Evolutionary conservation across 2,329 filamentous ascomycete genomes (phyloP).

Genomic region (Bretziella fagacearum): DNA sequence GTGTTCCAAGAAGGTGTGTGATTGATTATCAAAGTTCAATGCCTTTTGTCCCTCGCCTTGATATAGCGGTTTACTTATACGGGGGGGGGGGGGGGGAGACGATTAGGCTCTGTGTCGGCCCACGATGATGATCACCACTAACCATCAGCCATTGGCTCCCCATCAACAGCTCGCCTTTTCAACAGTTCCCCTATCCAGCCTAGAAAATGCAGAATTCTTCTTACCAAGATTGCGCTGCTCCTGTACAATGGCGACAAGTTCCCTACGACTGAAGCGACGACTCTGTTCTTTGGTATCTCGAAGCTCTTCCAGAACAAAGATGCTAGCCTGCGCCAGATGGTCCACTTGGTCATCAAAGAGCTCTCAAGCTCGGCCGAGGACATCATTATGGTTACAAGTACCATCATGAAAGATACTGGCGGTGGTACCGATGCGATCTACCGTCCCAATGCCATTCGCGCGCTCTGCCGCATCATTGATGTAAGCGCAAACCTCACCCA

Average conservation of each 20-base stretch:
- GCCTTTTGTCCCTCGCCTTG: neutral
- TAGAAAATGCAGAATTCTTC: constrained; percentile 87
- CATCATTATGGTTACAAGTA: constrained; percentile 99
- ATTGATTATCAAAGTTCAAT: constrained; percentile 6
- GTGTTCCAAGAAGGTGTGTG: constrained; percentile 92
- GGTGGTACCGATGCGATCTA: constrained; percentile 88
- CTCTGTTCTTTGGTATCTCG: constrained; percentile 96
- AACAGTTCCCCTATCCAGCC: constrained; percentile 95
- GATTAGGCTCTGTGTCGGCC: neutral
- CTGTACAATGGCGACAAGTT: constrained; percentile 96
- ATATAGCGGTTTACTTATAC: neutral
- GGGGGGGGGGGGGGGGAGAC: neutral
- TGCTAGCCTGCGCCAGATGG: constrained; percentile 94
- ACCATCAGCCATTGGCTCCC: neutral
- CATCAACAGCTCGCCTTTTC: constrained; percentile 67
- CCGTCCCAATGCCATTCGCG: constrained; percentile 88
- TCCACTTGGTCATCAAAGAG: constrained; percentile 96
- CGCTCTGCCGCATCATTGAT: constrained; percentile 91
- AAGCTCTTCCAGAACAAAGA: constrained; percentile 99
- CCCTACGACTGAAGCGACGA: constrained; percentile 91
- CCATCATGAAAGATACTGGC: constrained; percentile 98
- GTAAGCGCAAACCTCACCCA: constrained; percentile 32
- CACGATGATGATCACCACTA: constrained; percentile 1
- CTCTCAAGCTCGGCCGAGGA: constrained; percentile 88
- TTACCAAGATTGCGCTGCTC: constrained; percentile 93